These are phyloP conservation scores for Aspergillus sp. DNA, from an alignment of 2,329 filamentous ascomycete genomes.

Conservation along the genomic window DNA sequence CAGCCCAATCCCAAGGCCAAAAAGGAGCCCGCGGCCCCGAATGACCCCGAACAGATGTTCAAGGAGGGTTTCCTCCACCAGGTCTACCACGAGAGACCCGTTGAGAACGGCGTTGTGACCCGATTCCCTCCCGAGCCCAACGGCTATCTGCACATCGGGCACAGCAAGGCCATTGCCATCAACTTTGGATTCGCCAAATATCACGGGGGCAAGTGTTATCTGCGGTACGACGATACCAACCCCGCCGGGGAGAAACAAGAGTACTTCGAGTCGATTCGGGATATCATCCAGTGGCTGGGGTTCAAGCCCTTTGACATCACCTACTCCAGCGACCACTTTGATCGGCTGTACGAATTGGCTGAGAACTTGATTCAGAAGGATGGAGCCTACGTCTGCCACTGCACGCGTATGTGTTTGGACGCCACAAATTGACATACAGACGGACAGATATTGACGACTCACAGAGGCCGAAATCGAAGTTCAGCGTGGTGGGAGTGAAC, in stretches of 20 bases:
- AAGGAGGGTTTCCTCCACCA: conserved; percentile 67
- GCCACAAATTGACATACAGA: not conserved
- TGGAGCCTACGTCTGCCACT: conserved; percentile 76
- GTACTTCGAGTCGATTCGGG: conserved; percentile 81
- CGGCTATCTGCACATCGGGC: conserved; percentile 86
- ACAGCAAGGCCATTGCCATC: conserved; percentile 89
- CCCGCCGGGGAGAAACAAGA: conserved; percentile 85
- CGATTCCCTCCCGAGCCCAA: conserved; percentile 84
- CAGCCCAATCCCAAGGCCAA: conserved; percentile 22
- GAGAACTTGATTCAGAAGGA: conserved; percentile 70
- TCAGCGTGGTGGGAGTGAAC: conserved; percentile 71
- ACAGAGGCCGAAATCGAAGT: conserved; percentile 70
- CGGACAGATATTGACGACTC: not conserved
- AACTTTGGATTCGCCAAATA: conserved; percentile 91
- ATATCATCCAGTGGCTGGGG: conserved; percentile 75
- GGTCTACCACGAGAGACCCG: conserved; percentile 60
- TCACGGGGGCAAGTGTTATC: conserved; percentile 67
- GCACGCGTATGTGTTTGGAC: conserved; percentile 45
- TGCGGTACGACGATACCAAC: conserved; percentile 91
- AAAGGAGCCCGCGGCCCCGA: conserved; percentile 22
- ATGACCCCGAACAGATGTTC: conserved; percentile 60
- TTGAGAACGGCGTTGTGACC: conserved; percentile 44
- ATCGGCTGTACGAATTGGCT: conserved; percentile 76
- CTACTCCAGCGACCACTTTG: conserved; percentile 84
- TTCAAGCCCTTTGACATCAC: conserved; percentile 75